Base-by-base conservation (phyloP, 352 stramenopile genomes). In the Phytophthora sp. region DNA sequence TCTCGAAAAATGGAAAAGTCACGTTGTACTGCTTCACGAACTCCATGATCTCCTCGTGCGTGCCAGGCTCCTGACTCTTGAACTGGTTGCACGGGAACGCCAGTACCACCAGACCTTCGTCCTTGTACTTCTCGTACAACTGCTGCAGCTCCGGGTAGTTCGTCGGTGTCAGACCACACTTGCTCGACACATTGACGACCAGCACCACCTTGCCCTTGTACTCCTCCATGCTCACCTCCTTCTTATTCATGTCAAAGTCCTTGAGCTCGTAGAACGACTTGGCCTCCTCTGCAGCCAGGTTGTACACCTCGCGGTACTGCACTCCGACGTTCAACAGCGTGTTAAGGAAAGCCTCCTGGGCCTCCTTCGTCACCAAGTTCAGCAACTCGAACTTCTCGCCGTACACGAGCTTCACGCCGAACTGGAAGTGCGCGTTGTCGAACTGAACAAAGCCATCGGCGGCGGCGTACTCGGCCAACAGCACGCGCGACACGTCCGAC, bases 41-140 rank as follows among this genome's bases (percentile, higher is more conserved):
- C 44, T 69, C 62, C 44, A 74, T 52, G 63, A 91, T 91, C 54
- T 88, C 77, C 65, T 97, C 89, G 69, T 97, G 84, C 9, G 54
- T 74, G 28, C 74, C 76, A 0, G 62, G 62, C 62, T 70, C 62
- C 28, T 70, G 62, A 8, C 44, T 17, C 9, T 15, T 20, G 60
- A 97, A 96, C 61, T 96, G 87, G 73, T 96, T 95, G 68, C 83
- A 95, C 23, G 89, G 89, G 71, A 96, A 97, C 0, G 76, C 82
- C 21, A 96, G 62, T 11, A 91, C 54, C 53, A 85, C 75, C 6
- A 94, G 68, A 0, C 81, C 82, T 44, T 80, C 61, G 4, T 73
- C 60, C 21, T 70, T 55, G 62, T 88, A 92, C 54, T 93, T 89
- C 45, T 88, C 74, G 42, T 76, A 64, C 4, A 95, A 48, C 58